Base-by-base conservation (phyloP, 805 yeast genomes). In the Spathaspora passalidarum region DNA sequence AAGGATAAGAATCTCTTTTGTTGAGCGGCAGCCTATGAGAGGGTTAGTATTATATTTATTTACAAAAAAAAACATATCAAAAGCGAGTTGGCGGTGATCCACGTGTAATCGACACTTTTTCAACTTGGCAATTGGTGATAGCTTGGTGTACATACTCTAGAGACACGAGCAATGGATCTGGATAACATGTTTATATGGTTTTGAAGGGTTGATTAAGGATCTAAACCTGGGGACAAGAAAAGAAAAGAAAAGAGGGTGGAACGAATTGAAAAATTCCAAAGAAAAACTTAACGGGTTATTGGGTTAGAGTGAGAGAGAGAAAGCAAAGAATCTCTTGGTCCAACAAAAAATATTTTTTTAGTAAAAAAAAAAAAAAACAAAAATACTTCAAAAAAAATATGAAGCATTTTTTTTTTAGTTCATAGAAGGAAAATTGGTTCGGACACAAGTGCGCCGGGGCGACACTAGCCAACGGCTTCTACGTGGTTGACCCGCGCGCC, bases 1-100 rank as follows among this genome's bases (percentile, higher is more conserved):
- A 94, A 82, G 14, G 97, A 90, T 59, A 94, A 75, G 73, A 74
- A 75, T 78, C 99, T 88, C 53, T 68, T 72, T 57, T 69, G 71
- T 48, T 56, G 59, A 45, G 36, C 51, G 35, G 22, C 43, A 25
- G 48, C 17, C 51, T 48, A 48, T 29, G 3, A 9, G 21, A 29
- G 22, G 16, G 45, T 42, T 35, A 42, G 43, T 42, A 42, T 21
- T n/a, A n/a, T 10, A 29, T 29, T 29, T 10, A 8, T 13, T 26
- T 6, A 22, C 25, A 22, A 9, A 6, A 22, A 22, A 22, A 22
- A 9, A 9, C 25, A n/a, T n/a, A n/a, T n/a, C n/a, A n/a, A n/a
- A n/a, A 26, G 32, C 5, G n/a, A 26, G 13, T 26, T 26, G 4
- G 32, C 4, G 32, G n/a, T 10, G 13, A 26, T 26, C n/a, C 13